phyloP scores from a whole-genome alignment of 2,329 filamentous ascomycete species.

The Didymosphaeria variabile region DNA sequence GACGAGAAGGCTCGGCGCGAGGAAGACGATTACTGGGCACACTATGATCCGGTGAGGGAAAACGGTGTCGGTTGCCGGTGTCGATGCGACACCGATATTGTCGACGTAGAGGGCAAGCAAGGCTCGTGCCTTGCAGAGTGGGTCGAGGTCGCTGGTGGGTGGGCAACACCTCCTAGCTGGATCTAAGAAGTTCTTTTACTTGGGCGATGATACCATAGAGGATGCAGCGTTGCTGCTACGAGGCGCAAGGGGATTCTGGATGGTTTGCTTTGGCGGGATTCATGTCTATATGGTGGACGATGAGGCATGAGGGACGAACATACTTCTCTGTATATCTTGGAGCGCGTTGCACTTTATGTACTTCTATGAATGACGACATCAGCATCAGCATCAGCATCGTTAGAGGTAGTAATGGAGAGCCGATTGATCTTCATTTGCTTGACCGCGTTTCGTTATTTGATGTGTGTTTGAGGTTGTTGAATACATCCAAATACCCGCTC shows the following conservation, averaged over 20 bases:
- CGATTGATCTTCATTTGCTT: background rate
- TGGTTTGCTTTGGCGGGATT: background rate
- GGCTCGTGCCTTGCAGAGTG: conserved; percentile 94
- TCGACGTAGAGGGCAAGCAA: conserved; percentile 96
- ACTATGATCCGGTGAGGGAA: conserved; percentile 85
- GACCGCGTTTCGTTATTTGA: background rate
- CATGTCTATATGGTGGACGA: conserved; percentile 8
- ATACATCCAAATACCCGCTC: background rate
- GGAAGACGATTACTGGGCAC: conserved; percentile 96
- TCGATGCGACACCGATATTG: conserved; percentile 95
- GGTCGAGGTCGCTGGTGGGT: conserved; percentile 96
- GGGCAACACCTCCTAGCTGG: conserved; percentile 66
- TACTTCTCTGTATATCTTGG: conserved; percentile 10
- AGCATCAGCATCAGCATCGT: background rate
- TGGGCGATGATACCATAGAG: conserved; percentile 13
- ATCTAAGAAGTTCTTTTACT: conserved; percentile 16
- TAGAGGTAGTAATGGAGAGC: background rate
- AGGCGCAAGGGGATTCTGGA: conserved; percentile 13
- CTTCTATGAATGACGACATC: background rate
- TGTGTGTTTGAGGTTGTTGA: background rate
- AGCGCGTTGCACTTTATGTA: conserved; percentile 11
- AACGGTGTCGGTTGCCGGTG: conserved; percentile 97
- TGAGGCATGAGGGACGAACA: conserved; percentile 20
- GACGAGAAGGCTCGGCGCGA: conserved; percentile 86
- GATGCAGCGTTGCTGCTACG: conserved; percentile 16